A percentile compares a stretch with the other conserved stretches of the same genome.
Conservation (phyloP, 257 asterid genomes). For the Craterostigma plantagineum region DNA sequence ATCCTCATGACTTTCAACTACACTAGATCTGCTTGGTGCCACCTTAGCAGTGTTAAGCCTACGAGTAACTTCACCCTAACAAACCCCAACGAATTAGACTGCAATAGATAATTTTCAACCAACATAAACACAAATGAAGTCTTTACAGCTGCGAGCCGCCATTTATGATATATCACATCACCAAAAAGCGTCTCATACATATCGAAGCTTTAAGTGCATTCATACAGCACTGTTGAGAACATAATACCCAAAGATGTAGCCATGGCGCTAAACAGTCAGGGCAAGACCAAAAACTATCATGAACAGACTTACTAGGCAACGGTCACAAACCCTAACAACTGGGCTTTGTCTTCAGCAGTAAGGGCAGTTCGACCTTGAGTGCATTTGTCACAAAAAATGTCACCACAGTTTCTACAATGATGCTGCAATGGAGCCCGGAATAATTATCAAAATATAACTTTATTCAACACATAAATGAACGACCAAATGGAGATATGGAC, state of each 20-base stretch:
- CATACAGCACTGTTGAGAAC: not conserved
- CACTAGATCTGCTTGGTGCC: slow-evolving; percentile 38
- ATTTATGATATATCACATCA: not conserved
- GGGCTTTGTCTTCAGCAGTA: slow-evolving; percentile 80
- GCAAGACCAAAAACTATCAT: no score
- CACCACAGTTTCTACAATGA: slow-evolving; percentile 97
- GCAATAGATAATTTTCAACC: not conserved
- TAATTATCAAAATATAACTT: not conserved
- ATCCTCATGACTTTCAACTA: slow-evolving; percentile 68
- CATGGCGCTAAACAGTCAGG: no score
- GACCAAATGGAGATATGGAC: not conserved
- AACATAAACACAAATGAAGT: not conserved
- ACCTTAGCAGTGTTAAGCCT: slow-evolving; percentile 59
- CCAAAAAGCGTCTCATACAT: no score
- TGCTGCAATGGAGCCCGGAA: slow-evolving; percentile 42
- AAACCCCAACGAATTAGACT: not conserved
- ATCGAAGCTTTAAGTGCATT: no score
- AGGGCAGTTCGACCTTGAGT: slow-evolving; percentile 85
- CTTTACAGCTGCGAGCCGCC: not conserved
- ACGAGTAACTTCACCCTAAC: slow-evolving; percentile 70
- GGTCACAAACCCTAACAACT: slow-evolving; percentile 78
- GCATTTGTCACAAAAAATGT: slow-evolving; percentile 90
- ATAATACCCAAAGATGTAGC: no score
- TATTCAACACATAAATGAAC: not conserved
- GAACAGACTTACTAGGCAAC: slow-evolving; percentile 57